Evolutionary conservation across 108 stramenopile species (phyloP), one percentile per base, ranked within the genome.

Genomic region (Asterionellopsis glacialis): DNA sequence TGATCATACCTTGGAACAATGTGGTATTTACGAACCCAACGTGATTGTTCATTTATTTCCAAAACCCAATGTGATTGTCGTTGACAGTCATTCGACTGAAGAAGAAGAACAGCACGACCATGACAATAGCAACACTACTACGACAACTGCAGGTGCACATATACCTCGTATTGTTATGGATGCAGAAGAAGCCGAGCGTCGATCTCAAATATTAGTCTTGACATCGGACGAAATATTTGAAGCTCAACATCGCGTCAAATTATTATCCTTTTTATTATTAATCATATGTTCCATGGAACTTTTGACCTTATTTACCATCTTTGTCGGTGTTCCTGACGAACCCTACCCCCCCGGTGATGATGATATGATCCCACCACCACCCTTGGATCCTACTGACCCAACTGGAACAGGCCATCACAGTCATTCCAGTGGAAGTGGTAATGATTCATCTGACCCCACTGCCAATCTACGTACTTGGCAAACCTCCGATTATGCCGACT

Each of bases 1-100:
- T 41, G 72, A 74, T 18, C 42, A 59, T 0, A 71, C 68, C 12
- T 59, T 92, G 21, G 41, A 55, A 19, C 79, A 87, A 23, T 52
- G 49, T 47, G 79, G 81, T 9, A 80, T 92, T 38, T 55, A 54
- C 33, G 57, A 64, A 18, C 51, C 73, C 50, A 73, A 74, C 18
- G 67, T 67, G 12, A 92, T 92, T 55, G 51, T 92, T 23, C 90
- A 92, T 54, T 54, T 92, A 4, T 88, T 92, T 67, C 90, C 90
- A 1, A 92, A 88, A 52, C 90, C 90, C 11, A 76, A 83, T 38
- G 85, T 92, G 22, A 79, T 87, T 12, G 68, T 92, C 18, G 54
- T 54, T 11, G 23, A 41, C 16, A 41, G 43, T 19, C 23, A 52
- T 11, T 24, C 12, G 7, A 51, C 44, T 55, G 68, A 40, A 22